Evolutionary conservation across 1,284 basidiomycete genomes (phyloP).

Genomic region (Inonotus hispidus): DNA sequence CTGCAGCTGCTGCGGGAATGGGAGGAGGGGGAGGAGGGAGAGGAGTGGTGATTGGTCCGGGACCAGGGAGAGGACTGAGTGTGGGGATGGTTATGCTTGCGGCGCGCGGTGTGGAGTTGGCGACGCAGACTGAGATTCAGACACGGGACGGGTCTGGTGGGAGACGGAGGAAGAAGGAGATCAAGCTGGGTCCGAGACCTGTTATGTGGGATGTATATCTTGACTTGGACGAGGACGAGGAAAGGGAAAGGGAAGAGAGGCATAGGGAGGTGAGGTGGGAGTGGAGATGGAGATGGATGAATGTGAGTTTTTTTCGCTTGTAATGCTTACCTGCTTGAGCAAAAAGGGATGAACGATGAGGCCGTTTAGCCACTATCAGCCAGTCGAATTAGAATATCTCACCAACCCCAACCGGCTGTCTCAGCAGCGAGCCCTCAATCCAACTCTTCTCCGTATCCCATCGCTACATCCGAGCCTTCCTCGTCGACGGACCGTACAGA

Average conservation of each 20-base stretch:
- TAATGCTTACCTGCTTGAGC: neutral
- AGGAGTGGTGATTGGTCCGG: neutral
- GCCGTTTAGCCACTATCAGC: constrained; percentile 1
- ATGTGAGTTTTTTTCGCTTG: constrained; percentile 2
- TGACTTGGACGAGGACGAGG: neutral
- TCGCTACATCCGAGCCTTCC: no score
- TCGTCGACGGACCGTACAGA: no score
- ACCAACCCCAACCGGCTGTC: neutral
- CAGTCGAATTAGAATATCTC: neutral
- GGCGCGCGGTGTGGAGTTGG: neutral
- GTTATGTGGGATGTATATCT: constrained; percentile 14
- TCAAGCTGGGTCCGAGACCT: constrained; percentile 11
- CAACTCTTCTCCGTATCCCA: neutral
- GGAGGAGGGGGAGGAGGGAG: neutral
- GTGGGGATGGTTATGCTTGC: constrained; percentile 8
- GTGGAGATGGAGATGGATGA: constrained; percentile 16
- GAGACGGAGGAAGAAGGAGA: constrained; percentile 5
- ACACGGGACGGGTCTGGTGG: neutral
- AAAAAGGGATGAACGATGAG: neutral
- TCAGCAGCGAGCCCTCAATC: neutral
- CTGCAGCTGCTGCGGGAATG: no score
- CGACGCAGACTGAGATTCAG: neutral
- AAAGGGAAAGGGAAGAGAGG: neutral
- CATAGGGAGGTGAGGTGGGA: neutral
- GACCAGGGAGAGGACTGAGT: neutral